Conservation (phyloP, 2,329 filamentous ascomycete genomes). For the Chrysoporthe puriensis region DNA sequence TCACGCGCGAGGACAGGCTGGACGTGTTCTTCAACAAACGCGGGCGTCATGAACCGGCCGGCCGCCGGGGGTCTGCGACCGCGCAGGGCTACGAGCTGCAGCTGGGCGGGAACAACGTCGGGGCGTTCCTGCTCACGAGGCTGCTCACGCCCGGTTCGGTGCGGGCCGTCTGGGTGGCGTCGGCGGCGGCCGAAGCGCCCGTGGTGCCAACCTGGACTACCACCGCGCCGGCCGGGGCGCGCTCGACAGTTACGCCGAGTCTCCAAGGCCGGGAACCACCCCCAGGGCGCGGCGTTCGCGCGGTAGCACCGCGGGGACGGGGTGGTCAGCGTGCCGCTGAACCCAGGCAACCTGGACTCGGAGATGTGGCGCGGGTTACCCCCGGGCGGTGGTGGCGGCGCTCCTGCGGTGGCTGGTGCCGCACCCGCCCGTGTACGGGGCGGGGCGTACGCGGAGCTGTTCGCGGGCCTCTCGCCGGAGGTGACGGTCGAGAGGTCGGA, state of each 20-base stretch:
- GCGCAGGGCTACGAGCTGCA: slow-evolving; percentile 30
- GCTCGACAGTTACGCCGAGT: slow-evolving; percentile 30
- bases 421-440: slow-evolving; percentile 36
- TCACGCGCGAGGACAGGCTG: slow-evolving; percentile 35
- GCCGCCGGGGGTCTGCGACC: slow-evolving; percentile 36
- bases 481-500: slow-evolving; percentile 37
- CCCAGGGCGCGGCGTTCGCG: slow-evolving; percentile 34
- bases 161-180: slow-evolving; percentile 26
- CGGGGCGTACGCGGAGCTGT: slow-evolving; percentile 46
- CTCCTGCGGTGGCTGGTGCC: slow-evolving; percentile 20
- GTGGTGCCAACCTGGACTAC: slow-evolving; percentile 23
- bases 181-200: slow-evolving; percentile 21
- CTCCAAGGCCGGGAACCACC: slow-evolving; percentile 35
- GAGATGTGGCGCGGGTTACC: slow-evolving; percentile 30
- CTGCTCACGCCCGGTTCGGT: slow-evolving; percentile 26
- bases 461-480: slow-evolving; percentile 42
- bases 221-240: slow-evolving; percentile 15
- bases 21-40: slow-evolving; percentile 48
- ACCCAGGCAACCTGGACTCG: slow-evolving; percentile 36
- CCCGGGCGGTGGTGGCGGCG: not conserved
- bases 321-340: slow-evolving; percentile 34
- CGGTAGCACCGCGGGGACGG: slow-evolving; percentile 31
- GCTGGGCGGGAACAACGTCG: slow-evolving; percentile 28
- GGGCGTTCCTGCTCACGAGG: slow-evolving; percentile 26
- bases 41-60: slow-evolving; percentile 43